Base-by-base conservation (phyloP, 495 filamentous ascomycete genomes). In the Pseudevernia furfuracea region DNA sequence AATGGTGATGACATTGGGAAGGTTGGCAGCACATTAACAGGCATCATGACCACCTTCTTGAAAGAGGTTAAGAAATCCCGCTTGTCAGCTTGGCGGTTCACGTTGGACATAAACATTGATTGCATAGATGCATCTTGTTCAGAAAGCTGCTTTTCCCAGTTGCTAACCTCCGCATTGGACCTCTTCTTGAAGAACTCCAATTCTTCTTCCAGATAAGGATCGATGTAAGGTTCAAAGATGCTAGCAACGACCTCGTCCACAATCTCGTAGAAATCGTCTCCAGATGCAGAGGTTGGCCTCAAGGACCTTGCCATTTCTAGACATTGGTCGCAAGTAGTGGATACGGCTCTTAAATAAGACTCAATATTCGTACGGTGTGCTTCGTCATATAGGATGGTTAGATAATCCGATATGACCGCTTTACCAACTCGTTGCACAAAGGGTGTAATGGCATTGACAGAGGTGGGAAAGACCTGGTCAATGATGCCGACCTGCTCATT, bases 41-140 rank as follows among this genome's bases (percentile, higher is more conserved):
- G 95, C 86, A 96, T 91, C 89, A 97, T 96, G 67, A 99, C 90
- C 14, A 99, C 94, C 71, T 99, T 97, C 74, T 91, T 97, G 79
- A 99, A 99, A 2, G 92, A 95, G 23, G 85, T 93, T 68, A 99
- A 71, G 70, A 99, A 99, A 73, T 99, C 95, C 53, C 87, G 86
- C 74, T 99, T 99, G 71, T 94, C 95, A 4, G 90, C 93, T 77
- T 96, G 91, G 36, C 95, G 84, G 66, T 91, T 96, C 71, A 97
- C 84, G 71, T 89, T 96, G 12, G 86, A 89, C 92, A 97, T 96
- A 74, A 91, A 90, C 70, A 95, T 93, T 0, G 90, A 92, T 73
- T 97, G 93, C 21, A 89, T 89, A 8, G 89, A 88, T 39, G 91
- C 91, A 57, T 96, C 92, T 74, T 96, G 89, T 62, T 94, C 94